Base-by-base conservation (phyloP, 2,329 filamentous ascomycete genomes). In the Penicillium glabrum region DNA sequence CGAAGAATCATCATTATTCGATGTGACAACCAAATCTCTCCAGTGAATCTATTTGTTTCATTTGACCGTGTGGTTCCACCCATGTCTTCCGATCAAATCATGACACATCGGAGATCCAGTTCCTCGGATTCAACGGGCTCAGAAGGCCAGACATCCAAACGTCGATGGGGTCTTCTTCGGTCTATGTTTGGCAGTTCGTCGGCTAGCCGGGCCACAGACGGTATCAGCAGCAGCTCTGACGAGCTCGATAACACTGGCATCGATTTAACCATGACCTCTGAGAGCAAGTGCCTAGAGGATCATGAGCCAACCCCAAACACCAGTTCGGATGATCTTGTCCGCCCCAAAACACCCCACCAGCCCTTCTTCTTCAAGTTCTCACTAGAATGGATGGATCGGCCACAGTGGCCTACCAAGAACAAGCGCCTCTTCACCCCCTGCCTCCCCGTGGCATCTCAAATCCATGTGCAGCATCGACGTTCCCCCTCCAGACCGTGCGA, bases 1-100 rank as follows among this genome's bases (percentile, higher is more conserved):
- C 90, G 93, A 67, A 84, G 90, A 59, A 90, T 97, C 59, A 85
- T 96, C 74, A 96, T 97, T 66, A 89, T 96, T 62, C 87, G 91
- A 56, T 93, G 90, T 61, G 92, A 96, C 71, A 84, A 82, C 61
- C 80, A 82, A 56, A 69, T 83, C 46, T 77, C 80, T 33, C 78
- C 81, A 48, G 76, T 67, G 37, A 69, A 80, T 53, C 76, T 85
- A 16, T 87, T 87, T 63, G 77, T 87, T 46, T 84, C 85, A 0
- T 88, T 88, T 62, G 86, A 89, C 60, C 83, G 83, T n/a, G 78
- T 86, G 29, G 73, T 84, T 24, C 72, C 79, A 52, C 69, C 73
- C 3, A 68, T 63, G 39, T 68, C 68, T 14, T 59, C 63, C 23
- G 68, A 72, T 35, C 69, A 75, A 59, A 56, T 62, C 53, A 69